phyloP scores from a whole-genome alignment of 768 basidiomycete species.

The Russula virescens region DNA sequence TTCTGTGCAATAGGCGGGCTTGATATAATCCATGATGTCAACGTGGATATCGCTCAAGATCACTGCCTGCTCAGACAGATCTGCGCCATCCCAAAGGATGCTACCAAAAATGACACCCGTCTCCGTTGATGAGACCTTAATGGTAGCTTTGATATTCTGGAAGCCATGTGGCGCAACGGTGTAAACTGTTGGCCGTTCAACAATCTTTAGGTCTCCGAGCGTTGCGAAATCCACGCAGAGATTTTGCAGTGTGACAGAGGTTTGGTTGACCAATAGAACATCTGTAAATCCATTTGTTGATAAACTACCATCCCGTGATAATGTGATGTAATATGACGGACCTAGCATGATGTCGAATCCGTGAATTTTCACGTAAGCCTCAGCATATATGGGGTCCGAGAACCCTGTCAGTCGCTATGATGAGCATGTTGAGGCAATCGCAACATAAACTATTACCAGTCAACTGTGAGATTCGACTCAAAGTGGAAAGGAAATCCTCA shows the following conservation, averaged over 20 bases:
- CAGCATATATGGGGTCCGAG: constrained; percentile 97
- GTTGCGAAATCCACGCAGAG: constrained; percentile 97
- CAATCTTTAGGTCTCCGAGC: constrained; percentile 92
- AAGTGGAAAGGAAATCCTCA: constrained; percentile 92
- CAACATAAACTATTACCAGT: constrained; percentile 51
- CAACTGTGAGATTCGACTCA: constrained; percentile 88
- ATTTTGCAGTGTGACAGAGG: constrained; percentile 88
- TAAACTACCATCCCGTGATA: neutral
- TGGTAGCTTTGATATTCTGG: constrained; percentile 97
- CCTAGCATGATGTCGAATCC: constrained; percentile 95
- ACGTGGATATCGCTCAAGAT: constrained; percentile 97
- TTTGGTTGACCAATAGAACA: constrained; percentile 95
- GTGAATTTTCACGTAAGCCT: constrained; percentile 96
- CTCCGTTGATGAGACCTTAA: constrained; percentile 97
- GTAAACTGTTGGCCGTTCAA: constrained; percentile 90
- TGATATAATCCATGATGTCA: constrained; percentile 98
- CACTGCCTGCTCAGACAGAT: constrained; percentile 83
- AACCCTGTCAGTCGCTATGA: constrained; percentile 51
- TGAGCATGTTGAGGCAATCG: neutral
- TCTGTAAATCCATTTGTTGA: constrained; percentile 46
- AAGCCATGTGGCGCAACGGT: constrained; percentile 95
- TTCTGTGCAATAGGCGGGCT: constrained; percentile 93
- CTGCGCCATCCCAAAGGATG: constrained; percentile 92
- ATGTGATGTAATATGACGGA: constrained; percentile 30
- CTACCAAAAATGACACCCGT: constrained; percentile 98